Evolutionary conservation across 129 eudicot species (phyloP), one percentile per base, ranked within the genome.

Genomic region (Rutidosis leptorrhynchoides): DNA sequence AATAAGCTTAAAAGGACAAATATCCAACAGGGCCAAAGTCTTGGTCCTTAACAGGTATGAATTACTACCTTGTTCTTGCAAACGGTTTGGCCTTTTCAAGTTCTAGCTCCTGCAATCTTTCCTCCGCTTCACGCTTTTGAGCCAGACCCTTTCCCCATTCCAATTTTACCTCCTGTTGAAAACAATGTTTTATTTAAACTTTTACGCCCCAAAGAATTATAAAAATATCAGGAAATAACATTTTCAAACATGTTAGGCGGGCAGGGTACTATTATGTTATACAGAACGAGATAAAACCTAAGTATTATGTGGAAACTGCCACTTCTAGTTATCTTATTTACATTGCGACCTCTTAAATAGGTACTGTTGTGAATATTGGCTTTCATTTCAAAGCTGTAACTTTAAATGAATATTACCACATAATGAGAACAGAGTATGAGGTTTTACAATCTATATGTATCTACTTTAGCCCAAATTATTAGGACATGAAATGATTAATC

Each of bases 71-170:
- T 70, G 90, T 86, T 61, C 99, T 78, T n/a, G 96, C 96, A 77
- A 93, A 93, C 17, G 99, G 99, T 72, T 84, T 93, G 16, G 74
- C 88, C 81, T 86, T 93, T 76, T 93, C 99, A 27, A 71, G 78
- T 79, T 88, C 99, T 21, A 88, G 58, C 69, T 93, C 99, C 70
- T 77, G 71, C 43, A 74, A 55, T 74, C 80, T 86, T 56, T 81
- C 92, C 74, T 93, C 99, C 55, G 93, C 95, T 75, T 93, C 96
- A 67, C 93, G 78, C 77, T 93, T 93, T 59, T 93, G 99, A 62
- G 95, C 99, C 79, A 93, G 69, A 45, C 99, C 99, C 73, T 93
- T 93, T 24, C 99, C 99, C 99, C 99, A 93, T 77, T 93, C 99
- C 75, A 93, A 35, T 61, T 89, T 88, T 56, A 85, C 77, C 82